Conservation (phyloP, 192 early-diverging fungal species). For the Umbelopsis sp. region DNA sequence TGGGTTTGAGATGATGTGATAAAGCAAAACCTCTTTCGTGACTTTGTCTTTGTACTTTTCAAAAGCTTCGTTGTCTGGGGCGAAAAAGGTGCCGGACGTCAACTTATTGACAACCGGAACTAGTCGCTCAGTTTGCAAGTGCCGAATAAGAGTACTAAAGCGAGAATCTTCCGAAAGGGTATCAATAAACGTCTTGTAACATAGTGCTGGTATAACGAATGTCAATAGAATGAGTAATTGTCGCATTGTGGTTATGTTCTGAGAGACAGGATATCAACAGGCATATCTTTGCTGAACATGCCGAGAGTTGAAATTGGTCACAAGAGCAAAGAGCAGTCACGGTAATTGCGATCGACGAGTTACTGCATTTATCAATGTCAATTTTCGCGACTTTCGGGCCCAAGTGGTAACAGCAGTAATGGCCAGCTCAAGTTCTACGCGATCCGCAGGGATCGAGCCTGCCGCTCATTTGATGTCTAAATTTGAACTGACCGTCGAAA, state of each 20-base stretch:
- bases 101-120: slow-evolving; percentile 57
- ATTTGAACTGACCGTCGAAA: not conserved
- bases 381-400: not conserved
- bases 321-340: no score
- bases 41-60: slow-evolving; percentile 31
- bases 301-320: no score
- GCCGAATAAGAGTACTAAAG: slow-evolving; percentile 54
- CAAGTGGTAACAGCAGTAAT: not conserved
- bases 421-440: not conserved
- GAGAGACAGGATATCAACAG: not conserved
- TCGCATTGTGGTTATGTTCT: not conserved
- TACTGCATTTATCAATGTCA: not conserved
- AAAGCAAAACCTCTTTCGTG: slow-evolving; percentile 28
- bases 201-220: slow-evolving; percentile 10
- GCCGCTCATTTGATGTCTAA: not conserved
- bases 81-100: slow-evolving; percentile 60
- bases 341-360: no score
- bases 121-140: slow-evolving; percentile 58
- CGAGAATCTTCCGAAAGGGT: slow-evolving; percentile 53
- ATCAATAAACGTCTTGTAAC: slow-evolving; percentile 52
- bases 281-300: not conserved
- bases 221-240: not conserved
- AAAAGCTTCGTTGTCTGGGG: slow-evolving; percentile 61
- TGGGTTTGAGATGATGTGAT: slow-evolving; percentile 27
- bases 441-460: not conserved